Evolutionary conservation across 345 rosid species (phyloP).

Genomic region (Erodium maritimum): DNA sequence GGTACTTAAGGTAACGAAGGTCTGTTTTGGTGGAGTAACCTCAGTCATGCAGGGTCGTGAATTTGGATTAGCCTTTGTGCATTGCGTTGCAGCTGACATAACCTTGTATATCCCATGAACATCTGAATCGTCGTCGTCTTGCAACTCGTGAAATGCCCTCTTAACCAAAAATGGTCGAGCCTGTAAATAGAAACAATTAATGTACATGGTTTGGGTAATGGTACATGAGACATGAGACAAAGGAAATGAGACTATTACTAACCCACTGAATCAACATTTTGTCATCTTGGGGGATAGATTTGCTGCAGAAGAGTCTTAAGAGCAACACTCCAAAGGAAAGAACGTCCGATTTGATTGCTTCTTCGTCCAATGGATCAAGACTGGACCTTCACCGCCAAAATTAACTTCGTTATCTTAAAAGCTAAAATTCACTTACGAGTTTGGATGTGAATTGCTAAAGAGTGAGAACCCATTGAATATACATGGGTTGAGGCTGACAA

Average conservation of each 20-base stretch:
- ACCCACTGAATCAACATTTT: constrained; percentile 27
- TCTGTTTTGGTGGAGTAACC: constrained; percentile 9
- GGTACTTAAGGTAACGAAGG: not conserved
- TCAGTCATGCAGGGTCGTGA: constrained; percentile 20
- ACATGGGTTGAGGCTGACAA: too few species aligned
- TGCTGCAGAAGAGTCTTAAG: constrained; percentile 26
- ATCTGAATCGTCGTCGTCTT: constrained; percentile 24
- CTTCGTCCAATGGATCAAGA: constrained; percentile 6
- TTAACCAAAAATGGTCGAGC: constrained; percentile 27
- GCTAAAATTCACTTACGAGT: too few species aligned
- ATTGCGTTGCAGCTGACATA: constrained; percentile 26
- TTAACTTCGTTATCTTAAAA: not conserved
- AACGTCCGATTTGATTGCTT: constrained; percentile 20
- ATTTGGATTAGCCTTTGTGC: constrained; percentile 19
- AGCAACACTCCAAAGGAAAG: constrained; percentile 28
- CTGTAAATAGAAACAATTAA: constrained; percentile 11
- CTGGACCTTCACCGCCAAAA: constrained; percentile 7
- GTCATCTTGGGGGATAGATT: constrained; percentile 21
- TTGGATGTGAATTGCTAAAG: too few species aligned
- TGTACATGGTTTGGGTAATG: too few species aligned
- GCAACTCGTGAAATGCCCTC: constrained; percentile 26
- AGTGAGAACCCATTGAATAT: too few species aligned
- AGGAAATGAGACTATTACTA: constrained; percentile 7
- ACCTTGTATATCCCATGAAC: constrained; percentile 28
- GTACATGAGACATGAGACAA: not conserved